phyloP scores from a whole-genome alignment of 495 filamentous ascomycete genomes.

The Penicillium coprophilum region DNA sequence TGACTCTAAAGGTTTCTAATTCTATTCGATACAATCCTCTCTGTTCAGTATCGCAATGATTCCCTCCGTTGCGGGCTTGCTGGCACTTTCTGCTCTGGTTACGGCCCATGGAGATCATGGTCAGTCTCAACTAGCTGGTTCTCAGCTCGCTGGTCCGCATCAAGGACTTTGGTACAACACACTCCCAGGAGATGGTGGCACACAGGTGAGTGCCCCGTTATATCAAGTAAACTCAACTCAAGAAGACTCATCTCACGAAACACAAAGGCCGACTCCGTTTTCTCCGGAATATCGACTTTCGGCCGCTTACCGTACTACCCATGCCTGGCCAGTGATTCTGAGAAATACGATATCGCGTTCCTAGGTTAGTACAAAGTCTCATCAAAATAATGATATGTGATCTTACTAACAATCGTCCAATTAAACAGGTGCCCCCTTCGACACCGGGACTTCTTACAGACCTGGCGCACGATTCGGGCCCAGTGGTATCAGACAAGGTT shows the following conservation, averaged over 20 bases:
- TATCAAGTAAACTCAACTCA: neutral
- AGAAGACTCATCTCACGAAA: neutral
- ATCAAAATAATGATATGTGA: neutral
- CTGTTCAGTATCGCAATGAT: conserved; percentile 16
- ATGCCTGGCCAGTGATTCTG: conserved; percentile 67
- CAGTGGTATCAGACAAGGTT: conserved; percentile 76
- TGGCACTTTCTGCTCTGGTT: conserved; percentile 38
- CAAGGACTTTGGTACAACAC: conserved; percentile 63
- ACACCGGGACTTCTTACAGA: conserved; percentile 71
- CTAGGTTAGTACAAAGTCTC: conserved; percentile 47
- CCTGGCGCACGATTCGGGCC: conserved; percentile 85
- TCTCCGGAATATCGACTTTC: conserved; percentile 73
- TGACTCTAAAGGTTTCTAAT: too few species aligned
- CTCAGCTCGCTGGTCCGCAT: conserved; percentile 58
- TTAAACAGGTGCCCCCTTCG: conserved; percentile 57
- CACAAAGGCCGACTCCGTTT: conserved; percentile 67
- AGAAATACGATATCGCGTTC: conserved; percentile 81
- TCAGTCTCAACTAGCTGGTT: conserved; percentile 57
- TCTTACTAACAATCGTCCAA: neutral
- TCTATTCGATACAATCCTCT: too few species aligned
- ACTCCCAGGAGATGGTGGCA: conserved; percentile 66
- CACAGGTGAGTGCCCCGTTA: conserved; percentile 45
- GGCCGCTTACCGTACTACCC: conserved; percentile 75
- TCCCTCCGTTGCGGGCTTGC: conserved; percentile 17
- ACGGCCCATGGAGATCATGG: conserved; percentile 52